These are phyloP conservation scores for Centella asiatica DNA, from an alignment of 129 eudicot species.

Conservation along the genomic window DNA sequence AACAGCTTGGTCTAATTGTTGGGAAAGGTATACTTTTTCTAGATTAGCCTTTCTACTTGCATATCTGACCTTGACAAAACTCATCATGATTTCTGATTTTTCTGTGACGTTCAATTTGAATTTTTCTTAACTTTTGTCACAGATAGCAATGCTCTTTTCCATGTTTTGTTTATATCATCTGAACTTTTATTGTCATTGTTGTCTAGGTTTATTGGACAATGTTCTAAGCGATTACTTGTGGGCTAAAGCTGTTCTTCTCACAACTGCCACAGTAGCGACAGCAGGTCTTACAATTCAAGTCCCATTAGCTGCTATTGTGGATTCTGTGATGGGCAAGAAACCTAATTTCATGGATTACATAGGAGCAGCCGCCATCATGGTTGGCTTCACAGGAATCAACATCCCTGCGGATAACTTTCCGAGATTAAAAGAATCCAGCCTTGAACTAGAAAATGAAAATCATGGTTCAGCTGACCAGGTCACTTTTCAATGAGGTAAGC, in stretches of 20 bases:
- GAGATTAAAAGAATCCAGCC: constrained; percentile 33
- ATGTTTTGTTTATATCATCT: neutral
- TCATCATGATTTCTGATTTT: neutral
- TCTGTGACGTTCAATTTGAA: neutral
- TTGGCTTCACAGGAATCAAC: constrained; percentile 86
- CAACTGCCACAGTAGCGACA: constrained; percentile 93
- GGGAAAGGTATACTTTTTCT: constrained; percentile 60
- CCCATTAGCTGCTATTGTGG: constrained; percentile 86
- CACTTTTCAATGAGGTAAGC: constrained; percentile 12
- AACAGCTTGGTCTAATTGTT: constrained; percentile 71
- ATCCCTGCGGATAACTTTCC: constrained; percentile 48
- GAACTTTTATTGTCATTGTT: neutral
- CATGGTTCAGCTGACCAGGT: constrained; percentile 10
- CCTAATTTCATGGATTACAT: constrained; percentile 54
- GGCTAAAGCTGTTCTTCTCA: constrained; percentile 96
- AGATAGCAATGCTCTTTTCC: no score
- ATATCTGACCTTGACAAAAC: no score
- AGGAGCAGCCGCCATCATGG: constrained; percentile 85
- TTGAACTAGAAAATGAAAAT: constrained; percentile 45
- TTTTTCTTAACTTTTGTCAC: no score
- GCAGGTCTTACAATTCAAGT: constrained; percentile 97
- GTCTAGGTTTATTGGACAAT: constrained; percentile 80
- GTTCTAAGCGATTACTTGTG: constrained; percentile 90
- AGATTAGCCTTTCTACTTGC: neutral
- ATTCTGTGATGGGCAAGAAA: constrained; percentile 65